A percentile compares a stretch with the other conserved stretches of the same genome.
These are phyloP conservation scores for Passiflora organensis DNA, from an alignment of 345 rosid species.

Conservation along the genomic window DNA sequence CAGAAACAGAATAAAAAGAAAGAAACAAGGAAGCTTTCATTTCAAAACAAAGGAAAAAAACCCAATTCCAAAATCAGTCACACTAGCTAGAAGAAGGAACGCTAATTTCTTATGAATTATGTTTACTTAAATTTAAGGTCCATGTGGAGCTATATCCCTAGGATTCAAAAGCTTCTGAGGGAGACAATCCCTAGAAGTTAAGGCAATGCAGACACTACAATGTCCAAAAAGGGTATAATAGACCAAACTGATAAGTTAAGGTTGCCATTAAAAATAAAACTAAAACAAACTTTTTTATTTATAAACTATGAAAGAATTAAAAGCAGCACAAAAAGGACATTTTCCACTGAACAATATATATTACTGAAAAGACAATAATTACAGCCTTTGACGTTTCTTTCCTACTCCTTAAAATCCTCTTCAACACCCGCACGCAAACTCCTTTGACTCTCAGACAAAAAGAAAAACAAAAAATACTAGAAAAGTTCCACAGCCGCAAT, in stretches of 20 bases:
- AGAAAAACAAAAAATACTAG: not conserved
- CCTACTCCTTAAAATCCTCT: constrained; percentile 35
- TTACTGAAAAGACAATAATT: constrained; percentile 52
- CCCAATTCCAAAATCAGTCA: too few relatives aligned
- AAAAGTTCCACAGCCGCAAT: constrained; percentile 45
- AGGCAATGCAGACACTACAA: constrained; percentile 2
- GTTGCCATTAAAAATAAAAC: too few relatives aligned
- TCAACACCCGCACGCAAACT: constrained; percentile 57
- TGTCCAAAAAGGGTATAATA: not conserved
- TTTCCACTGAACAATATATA: constrained; percentile 24
- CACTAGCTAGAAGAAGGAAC: too few relatives aligned
- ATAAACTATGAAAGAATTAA: too few relatives aligned
- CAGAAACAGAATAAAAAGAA: too few relatives aligned
- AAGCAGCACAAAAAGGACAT: constrained; percentile 16
- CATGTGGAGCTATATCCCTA: too few relatives aligned
- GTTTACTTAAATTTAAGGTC: too few relatives aligned
- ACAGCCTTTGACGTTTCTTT: constrained; percentile 56
- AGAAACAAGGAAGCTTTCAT: too few relatives aligned
- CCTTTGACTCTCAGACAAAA: constrained; percentile 34
- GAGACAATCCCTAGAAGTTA: constrained; percentile 29
- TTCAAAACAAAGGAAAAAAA: too few relatives aligned
- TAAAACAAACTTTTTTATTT: too few relatives aligned
- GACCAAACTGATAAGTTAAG: not conserved
- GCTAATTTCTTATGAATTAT: too few relatives aligned
- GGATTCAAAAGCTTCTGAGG: constrained; percentile 33